Base-by-base conservation (phyloP, 2,329 filamentous ascomycete species). In the Neocucurbitaria cava region DNA sequence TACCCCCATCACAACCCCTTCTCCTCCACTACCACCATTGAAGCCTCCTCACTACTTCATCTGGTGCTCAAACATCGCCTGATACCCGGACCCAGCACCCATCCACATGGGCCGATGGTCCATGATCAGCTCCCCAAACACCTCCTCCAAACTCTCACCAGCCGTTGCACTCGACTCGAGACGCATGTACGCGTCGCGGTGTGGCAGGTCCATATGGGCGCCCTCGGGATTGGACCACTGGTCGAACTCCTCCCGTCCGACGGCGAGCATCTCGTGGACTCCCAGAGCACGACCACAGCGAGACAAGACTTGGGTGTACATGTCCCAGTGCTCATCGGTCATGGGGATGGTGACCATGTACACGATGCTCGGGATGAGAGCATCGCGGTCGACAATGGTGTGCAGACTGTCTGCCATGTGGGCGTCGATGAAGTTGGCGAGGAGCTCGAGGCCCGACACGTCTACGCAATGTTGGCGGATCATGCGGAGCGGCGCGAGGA, bases 311-410 rank as follows among this genome's bases (percentile, higher is more conserved):
- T 54, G 39, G 24, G 58, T 54, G 47, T 61, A 65, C 21, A 45
- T 51, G 1, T 13, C 13, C 52, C 52, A 64, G 36, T 59, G 18
- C 10, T 40, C 20, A n/a, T 62, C 45, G 5, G 47, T 52, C 56
- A 66, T 65, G 5, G 48, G 54, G 11, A 64, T 55, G 3, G 33
- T 24, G 18, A 64, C 40, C n/a, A 49, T 40, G 28, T 65, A 61
- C 7, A 62, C 49, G 10, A 64, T 24, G 6, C 41, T 41, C 8
- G 56, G 48, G 7, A 66, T 35, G 41, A 62, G 28, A 3, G 43
- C 36, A 42, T 65, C 58, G 2, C 17, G 41, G 5, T 55, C 40
- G 11, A 38, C 17, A 7, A 58, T 41, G 1, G 36, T 56, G 2
- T 52, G 47, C 3, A 60, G 40, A 1, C 45, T 35, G 2, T 53